Base-by-base conservation (phyloP, 2,329 filamentous ascomycete genomes). In the Tricladium varicosporioides region DNA sequence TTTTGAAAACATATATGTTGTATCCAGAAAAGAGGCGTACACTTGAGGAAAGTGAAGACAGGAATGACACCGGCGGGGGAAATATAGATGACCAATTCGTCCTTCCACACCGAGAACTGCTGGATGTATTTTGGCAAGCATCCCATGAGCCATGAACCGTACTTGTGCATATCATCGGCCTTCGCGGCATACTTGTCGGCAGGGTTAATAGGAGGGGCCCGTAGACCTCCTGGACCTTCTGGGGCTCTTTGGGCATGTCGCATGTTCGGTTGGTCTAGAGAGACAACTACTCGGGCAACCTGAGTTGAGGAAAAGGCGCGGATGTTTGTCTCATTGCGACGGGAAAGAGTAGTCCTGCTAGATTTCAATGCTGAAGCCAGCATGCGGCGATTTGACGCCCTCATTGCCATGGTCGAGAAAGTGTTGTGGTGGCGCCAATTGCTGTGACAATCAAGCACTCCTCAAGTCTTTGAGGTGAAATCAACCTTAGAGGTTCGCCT, bases 101-200 rank as follows among this genome's bases (percentile, higher is more conserved):
- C 94, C 79, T 99, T 99, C 94, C 94, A 99, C 55, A 99, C 93
- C 11, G 92, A 96, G 79, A 97, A 97, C 78, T 99, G 94, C 79
- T 99, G 95, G 69, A 99, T 85, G 77, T 96, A 97, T 81, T 97
- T 97, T 69, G 94, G 95, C 71, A 99, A 77, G 75, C 91, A 96
- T 66, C 92, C 92, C 85, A 99, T 93, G 70, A 99, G 79, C 83
- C 96, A 99, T 71, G 95, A 86, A 70, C 94, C 94, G 72, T 99
- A 99, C 70, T 86, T 88, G 81, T 99, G 94, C 72, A 97, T 80
- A 71, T 87, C 83, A 65, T 96, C 89, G 66, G 89, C 85, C 78
- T 93, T 94, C 72, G 89, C 87, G 73, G 88, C 81, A 76, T 92
- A 95, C 76, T 94, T 96, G 81, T 97, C 94, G 74, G 90, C 84